These are phyloP conservation scores for Niveomyces coronatus DNA, from an alignment of 2,329 filamentous ascomycete species.

Conservation along the genomic window DNA sequence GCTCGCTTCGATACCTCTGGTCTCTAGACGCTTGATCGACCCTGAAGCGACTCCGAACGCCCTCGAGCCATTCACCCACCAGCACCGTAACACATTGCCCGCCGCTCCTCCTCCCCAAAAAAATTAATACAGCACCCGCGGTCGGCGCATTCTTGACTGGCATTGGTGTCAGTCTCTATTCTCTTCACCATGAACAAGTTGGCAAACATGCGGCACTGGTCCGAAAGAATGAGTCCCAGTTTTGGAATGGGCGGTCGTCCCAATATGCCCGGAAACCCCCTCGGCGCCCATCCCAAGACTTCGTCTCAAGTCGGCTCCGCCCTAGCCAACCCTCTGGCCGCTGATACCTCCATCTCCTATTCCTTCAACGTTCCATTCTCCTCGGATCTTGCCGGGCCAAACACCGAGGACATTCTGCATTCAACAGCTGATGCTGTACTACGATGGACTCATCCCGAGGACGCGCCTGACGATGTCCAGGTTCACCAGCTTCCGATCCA, in stretches of 20 bases:
- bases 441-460: conserved; percentile 88
- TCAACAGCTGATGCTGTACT: conserved; percentile 79
- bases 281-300: conserved; percentile 49
- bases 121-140: too few relatives aligned
- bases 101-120: not conserved
- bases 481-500: conserved; percentile 90
- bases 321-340: conserved; percentile 56
- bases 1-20: too few relatives aligned
- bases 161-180: conserved; percentile 16
- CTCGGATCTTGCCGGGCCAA: conserved; percentile 82
- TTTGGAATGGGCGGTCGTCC: conserved; percentile 50
- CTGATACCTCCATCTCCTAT: conserved; percentile 75
- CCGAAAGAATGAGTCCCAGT: conserved; percentile 58
- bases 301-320: conserved; percentile 41
- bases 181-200: conserved; percentile 55
- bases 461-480: conserved; percentile 72
- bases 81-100: not conserved
- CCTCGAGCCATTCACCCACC: too few relatives aligned
- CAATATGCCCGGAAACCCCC: conserved; percentile 43
- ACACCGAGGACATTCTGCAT: conserved; percentile 90
- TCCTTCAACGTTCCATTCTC: conserved; percentile 97
- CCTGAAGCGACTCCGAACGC: too few relatives aligned
- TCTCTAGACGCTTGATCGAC: too few relatives aligned
- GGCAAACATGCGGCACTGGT: conserved; percentile 63
- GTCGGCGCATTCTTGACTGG: not conserved